Base-by-base conservation (phyloP, 495 filamentous ascomycete species). In the Penicillium coprophilum region DNA sequence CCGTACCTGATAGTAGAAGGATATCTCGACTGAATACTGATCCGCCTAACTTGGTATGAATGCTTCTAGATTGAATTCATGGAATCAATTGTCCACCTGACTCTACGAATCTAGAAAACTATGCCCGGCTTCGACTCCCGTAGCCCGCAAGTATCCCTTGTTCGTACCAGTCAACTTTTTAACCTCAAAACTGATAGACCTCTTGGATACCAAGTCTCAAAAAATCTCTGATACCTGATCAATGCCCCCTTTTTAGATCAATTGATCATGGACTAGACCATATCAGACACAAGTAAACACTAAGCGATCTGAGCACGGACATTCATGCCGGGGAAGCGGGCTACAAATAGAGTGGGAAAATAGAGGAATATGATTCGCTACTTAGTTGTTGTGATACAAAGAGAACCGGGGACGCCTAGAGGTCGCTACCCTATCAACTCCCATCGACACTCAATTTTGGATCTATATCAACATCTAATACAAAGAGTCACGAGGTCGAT, bases 111-210 rank as follows among this genome's bases (percentile, higher is more conserved):
- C 57, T 23, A 57, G 41, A 66, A 43, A 66, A 59, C 48, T 41
- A 66, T 63, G 52, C 41, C 21, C 55, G 55, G 58, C 46, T 66
- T 53, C 39, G n/a, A 53, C 53, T 46, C 41, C 60, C 63, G 57
- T 20, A 17, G 27, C 62, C 53, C 64, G 47, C 45, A 36, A 53
- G 58, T 52, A 63, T 60, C 63, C 63, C 65, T 64, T 66, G 63
- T 53, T 38, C 60, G 21, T 46, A 57, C 54, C 39, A 61, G 53
- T 61, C 61, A 55, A 32, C 53, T 46, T 20, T 17, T 19, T 17
- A 20, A 23, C 17, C 32, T 28, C n/a, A n/a, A 27, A 23, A 21
- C 6, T 11, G 8, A 21, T 21, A 24, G 36, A 45, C 28, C 7
- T 15, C n/a, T 28, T 38, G 15, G 20, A 27, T 46, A 12, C n/a